Base-by-base conservation (phyloP, 129 eudicot genomes). In the Flaveria linearis region DNA sequence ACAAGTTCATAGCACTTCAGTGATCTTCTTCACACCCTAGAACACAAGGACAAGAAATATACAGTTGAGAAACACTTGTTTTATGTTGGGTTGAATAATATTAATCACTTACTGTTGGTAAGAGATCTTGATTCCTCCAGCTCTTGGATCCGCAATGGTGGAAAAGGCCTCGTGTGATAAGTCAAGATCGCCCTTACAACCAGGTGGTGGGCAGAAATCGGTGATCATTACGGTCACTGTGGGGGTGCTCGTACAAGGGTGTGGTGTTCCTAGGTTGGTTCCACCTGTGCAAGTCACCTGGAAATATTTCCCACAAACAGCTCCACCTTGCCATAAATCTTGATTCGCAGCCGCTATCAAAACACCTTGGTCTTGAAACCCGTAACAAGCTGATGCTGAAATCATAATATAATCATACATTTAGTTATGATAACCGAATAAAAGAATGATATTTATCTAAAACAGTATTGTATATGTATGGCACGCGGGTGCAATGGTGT, bases 111-210 rank as follows among this genome's bases (percentile, higher is more conserved):
- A 63, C 69, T 63, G 45, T 28, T 63, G 45, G 69, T 63, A 63
- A 3, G 69, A 63, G 46, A 63, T 63, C 15, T 30, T 30, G 69
- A 63, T 30, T 30, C 69, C 46, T 7, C 46, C 69, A 2, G 69
- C 69, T 5, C 22, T 16, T 0, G 69, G 46, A 30, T 63, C 69
- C 2, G 69, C 69, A 30, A 63, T 63, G 46, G 69, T 15, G 9
- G 69, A 63, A 63, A 63, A 63, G 22, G 68, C 22, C 4, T 63
- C 68, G 22, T 63, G 68, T 30, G 68, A 63, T 46, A 63, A 63
- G 68, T 63, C 68, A 63, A 63, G 45, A 16, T 63, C 4, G 5
- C 68, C 68, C 45, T 30, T 30, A 22, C 68, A 63, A 28, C 68
- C 68, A 28, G 68, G 68, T 9, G 68, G 68, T 0, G 68, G 45